A percentile compares a stretch with the other conserved stretches of the same genome.
Conservation (phyloP, 192 early-diverging fungal species). For the Coemansia sp. region DNA sequence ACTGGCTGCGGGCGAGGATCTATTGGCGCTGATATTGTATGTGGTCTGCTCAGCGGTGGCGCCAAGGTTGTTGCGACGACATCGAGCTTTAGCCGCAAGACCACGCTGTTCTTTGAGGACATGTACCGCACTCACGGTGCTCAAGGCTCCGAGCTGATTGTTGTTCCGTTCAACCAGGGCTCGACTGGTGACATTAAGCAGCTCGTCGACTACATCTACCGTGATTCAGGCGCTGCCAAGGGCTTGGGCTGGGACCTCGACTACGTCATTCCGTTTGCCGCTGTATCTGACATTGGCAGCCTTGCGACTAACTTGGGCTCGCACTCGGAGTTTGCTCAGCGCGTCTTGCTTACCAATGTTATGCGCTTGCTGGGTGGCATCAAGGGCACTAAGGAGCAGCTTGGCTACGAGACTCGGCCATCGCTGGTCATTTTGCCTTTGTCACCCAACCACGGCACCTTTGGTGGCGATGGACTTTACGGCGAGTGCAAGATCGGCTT, state of each 20-base stretch:
- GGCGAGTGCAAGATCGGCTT: constrained; percentile 91
- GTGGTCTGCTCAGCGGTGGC: constrained; percentile 84
- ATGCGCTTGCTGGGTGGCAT: constrained; percentile 83
- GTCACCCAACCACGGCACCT: constrained; percentile 96
- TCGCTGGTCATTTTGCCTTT: constrained; percentile 84
- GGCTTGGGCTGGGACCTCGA: constrained; percentile 94
- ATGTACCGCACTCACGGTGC: constrained; percentile 89
- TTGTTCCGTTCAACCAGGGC: constrained; percentile 94
- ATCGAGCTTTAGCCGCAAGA: constrained; percentile 71
- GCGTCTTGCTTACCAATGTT: constrained; percentile 93
- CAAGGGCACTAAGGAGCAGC: constrained; percentile 75
- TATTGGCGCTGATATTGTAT: constrained; percentile 84
- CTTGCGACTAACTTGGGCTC: constrained; percentile 84
- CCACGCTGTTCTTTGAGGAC: constrained; percentile 80
- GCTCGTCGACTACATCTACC: constrained; percentile 86
- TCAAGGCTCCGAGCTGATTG: constrained; percentile 75
- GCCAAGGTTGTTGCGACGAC: constrained; percentile 88
- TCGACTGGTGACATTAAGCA: constrained; percentile 75
- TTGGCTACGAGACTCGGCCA: constrained; percentile 78
- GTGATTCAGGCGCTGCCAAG: constrained; percentile 41
- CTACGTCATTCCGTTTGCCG: constrained; percentile 93
- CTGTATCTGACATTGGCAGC: constrained; percentile 83
- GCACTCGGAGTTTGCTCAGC: constrained; percentile 86
- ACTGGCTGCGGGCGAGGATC: constrained; percentile 89
- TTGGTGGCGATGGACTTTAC: constrained; percentile 91